Base-by-base conservation (phyloP, 768 basidiomycete species). In the Boletus huronensis region DNA sequence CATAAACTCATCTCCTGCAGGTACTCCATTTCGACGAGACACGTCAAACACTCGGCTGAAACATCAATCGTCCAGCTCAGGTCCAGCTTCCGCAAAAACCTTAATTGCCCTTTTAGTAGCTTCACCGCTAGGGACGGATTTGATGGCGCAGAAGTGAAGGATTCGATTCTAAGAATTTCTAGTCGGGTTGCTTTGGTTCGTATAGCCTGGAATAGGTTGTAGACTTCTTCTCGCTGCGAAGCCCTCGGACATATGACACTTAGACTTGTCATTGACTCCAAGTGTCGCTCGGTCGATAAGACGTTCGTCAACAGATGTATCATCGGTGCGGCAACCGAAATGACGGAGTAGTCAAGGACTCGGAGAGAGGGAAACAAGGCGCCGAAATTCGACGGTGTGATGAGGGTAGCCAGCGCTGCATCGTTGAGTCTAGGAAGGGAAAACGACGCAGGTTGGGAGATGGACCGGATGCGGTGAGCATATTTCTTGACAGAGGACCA, bases 301-400 rank as follows among this genome's bases (percentile, higher is more conserved):
- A 70, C 11, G 9, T 52, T 34, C 3, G 53, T 54, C 45, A 70
- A 43, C 2, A 70, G 19, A 21, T 58, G 48, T 47, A 66, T 51
- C 52, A 60, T 58, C 7, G 62, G 52, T 14, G 58, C 61, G 25
- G 54, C 17, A 35, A 63, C 60, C 1, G 68, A 68, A 19, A 70
- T 50, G 29, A 69, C 58, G 14, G 68, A 59, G 38, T 65, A 69
- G 46, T 70, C 66, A 8, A 70, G 58, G n/a, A 47, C 29, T 21
- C 52, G 55, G 21, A 70, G 66, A 32, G 53, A 61, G 16, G 68
- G 66, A 40, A 70, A 64, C 17, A 70, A 38, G 0, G 38, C 2
- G 45, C 55, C 54, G 16, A 70, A 65, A 52, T 59, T 50, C n/a
- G 56, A 53, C 1, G 64, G 59, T 6, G 52, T 51, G 28, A 72